These are phyloP conservation scores for Exophiala lecanii-corni DNA, from an alignment of 2,329 filamentous ascomycete species.

Conservation along the genomic window DNA sequence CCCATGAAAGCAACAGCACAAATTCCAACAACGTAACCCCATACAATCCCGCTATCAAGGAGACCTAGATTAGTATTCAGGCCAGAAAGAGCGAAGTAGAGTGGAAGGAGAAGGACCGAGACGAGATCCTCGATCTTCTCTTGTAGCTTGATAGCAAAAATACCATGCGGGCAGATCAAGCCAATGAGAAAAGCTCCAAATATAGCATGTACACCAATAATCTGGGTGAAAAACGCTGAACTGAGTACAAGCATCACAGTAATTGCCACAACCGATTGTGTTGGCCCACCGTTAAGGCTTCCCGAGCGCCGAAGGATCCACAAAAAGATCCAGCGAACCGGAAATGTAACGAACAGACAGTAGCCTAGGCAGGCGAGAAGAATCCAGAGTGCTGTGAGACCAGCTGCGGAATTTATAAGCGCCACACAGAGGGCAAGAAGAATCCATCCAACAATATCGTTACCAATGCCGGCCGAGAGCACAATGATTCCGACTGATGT, in stretches of 20 bases:
- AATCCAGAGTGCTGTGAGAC: slow-evolving; percentile 79
- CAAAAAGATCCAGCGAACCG: slow-evolving; percentile 68
- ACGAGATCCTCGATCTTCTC: slow-evolving; percentile 94
- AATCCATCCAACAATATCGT: slow-evolving; percentile 89
- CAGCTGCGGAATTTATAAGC: slow-evolving; percentile 79
- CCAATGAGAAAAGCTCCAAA: slow-evolving; percentile 90
- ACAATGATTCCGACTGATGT: slow-evolving; percentile 84
- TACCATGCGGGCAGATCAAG: slow-evolving; percentile 66
- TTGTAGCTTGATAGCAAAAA: slow-evolving; percentile 80
- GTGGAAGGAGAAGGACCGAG: slow-evolving; percentile 73
- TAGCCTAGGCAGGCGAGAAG: slow-evolving; percentile 71
- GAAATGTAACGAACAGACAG: slow-evolving; percentile 68
- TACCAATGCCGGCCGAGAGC: slow-evolving; percentile 83
- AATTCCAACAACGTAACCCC: slow-evolving; percentile 84
- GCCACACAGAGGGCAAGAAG: slow-evolving; percentile 88
- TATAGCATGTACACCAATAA: slow-evolving; percentile 90
- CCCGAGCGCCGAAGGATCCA: slow-evolving; percentile 69
- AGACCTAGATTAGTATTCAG: slow-evolving; percentile 83
- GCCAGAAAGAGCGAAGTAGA: slow-evolving; percentile 91
- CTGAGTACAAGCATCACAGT: slow-evolving; percentile 74
- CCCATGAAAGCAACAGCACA: slow-evolving; percentile 75
- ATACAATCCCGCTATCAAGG: slow-evolving; percentile 73
- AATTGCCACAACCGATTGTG: slow-evolving; percentile 75
- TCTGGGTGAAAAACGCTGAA: slow-evolving; percentile 80
- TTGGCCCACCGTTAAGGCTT: slow-evolving; percentile 80